Evolutionary conservation across 2,329 filamentous ascomycete genomes (phyloP).

Genomic region (Claviceps africana): DNA sequence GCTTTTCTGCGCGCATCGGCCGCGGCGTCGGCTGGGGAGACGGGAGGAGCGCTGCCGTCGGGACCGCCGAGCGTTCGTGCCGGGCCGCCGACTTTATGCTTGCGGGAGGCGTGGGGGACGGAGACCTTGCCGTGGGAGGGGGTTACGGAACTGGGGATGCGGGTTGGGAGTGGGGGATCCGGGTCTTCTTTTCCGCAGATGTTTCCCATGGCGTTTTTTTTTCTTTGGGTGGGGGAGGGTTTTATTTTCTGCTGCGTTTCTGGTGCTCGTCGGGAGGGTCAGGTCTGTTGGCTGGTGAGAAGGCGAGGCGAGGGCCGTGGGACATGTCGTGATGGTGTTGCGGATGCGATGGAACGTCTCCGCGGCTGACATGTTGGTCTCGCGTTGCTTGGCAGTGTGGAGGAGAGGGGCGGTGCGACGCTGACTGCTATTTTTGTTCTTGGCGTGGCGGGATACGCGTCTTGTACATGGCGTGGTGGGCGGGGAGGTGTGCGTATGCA

Average conservation of each 20-base stretch:
- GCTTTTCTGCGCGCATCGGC: constrained; percentile 54
- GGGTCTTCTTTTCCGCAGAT: constrained; percentile 67
- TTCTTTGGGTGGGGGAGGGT: too few relatives aligned
- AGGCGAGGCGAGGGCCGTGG: background rate
- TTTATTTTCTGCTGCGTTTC: background rate
- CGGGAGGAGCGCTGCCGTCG: constrained; percentile 19
- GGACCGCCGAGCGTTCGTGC: constrained; percentile 49
- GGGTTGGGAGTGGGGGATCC: constrained; percentile 54
- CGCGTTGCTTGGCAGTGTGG: too few relatives aligned
- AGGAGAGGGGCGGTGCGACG: too few relatives aligned
- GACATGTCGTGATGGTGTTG: background rate
- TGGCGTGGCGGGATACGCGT: background rate
- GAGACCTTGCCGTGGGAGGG: constrained; percentile 33
- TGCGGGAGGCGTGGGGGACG: constrained; percentile 22
- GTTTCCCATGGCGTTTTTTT: constrained; percentile 54
- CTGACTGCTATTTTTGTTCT: too few relatives aligned
- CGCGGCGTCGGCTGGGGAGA: constrained; percentile 11
- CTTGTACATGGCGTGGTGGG: background rate
- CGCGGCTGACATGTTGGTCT: background rate
- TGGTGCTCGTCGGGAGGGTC: background rate
- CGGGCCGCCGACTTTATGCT: constrained; percentile 36
- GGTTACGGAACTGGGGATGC: constrained; percentile 46
- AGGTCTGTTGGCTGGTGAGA: background rate
- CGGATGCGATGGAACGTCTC: background rate
- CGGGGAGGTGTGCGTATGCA: too few relatives aligned